Evolutionary conservation across 768 basidiomycete genomes (phyloP).

Genomic region (Hypholoma sublateritium): DNA sequence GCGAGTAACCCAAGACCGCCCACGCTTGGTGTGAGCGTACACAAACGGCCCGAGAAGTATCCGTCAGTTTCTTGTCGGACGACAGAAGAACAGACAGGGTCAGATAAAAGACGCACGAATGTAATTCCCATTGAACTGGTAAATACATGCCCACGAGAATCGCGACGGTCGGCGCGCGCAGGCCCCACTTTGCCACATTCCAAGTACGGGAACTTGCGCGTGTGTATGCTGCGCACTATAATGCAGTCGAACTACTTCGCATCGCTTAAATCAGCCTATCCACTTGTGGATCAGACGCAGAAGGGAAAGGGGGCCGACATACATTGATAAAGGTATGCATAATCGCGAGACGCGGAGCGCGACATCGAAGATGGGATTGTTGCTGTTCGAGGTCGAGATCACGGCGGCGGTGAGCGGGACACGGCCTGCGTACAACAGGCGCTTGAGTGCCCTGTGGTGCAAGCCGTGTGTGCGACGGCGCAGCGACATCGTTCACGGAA

Average conservation of each 20-base stretch:
- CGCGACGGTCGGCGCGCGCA: constrained; percentile 76
- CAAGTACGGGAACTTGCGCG: constrained; percentile 90
- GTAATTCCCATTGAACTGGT: too few relatives aligned
- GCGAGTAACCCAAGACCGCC: too few relatives aligned
- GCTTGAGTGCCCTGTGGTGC: constrained; percentile 92
- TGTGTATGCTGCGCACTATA: constrained; percentile 88
- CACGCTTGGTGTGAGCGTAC: too few relatives aligned
- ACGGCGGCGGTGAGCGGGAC: constrained; percentile 91
- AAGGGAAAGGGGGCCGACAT: background rate
- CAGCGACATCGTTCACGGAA: constrained; percentile 93
- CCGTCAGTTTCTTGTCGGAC: too few relatives aligned
- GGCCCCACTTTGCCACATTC: constrained; percentile 67
- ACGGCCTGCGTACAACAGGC: constrained; percentile 82
- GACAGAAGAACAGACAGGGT: background rate
- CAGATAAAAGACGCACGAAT: constrained; percentile 66
- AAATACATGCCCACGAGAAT: constrained; percentile 88
- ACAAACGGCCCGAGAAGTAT: too few relatives aligned
- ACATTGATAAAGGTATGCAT: constrained; percentile 96
- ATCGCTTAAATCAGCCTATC: too few relatives aligned
- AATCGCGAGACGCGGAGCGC: constrained; percentile 84
- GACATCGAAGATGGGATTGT: constrained; percentile 87
- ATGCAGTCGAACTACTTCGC: constrained; percentile 64
- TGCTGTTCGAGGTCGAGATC: constrained; percentile 73
- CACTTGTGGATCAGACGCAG: too few relatives aligned
- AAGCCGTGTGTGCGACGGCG: constrained; percentile 90